Evolutionary conservation across 208 protist genomes (phyloP), one percentile per base, ranked within the genome.

Genomic region (Crithidia fasciculata): DNA sequence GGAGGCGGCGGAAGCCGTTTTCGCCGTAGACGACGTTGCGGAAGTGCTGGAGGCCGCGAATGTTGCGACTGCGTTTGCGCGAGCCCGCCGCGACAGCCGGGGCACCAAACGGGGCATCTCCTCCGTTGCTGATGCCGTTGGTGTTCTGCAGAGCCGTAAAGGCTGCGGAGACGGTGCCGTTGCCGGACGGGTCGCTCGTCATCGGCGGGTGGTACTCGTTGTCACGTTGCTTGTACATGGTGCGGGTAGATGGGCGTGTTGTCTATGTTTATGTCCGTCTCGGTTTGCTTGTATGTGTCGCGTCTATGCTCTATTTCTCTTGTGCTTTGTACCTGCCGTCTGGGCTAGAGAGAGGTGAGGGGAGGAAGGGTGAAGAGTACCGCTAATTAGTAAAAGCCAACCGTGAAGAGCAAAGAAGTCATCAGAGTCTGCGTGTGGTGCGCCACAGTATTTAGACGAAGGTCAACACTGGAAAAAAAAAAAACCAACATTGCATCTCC

Each of bases 181-280:
- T 63, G 28, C 84, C 87, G 8, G 65, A 55, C 12, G 82, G 80
- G 57, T 92, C 84, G 18, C 77, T 59, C 18, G 73, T 89, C 55
- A 85, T 84, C 36, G 84, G 78, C 18, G 79, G 56, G 61, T 85
- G 53, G n/a, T 56, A 57, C n/a, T 82, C 81, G 67, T 89, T 89
- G 64, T 92, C 87, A 69, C 87, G 80, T 58, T 89, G 84, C 62
- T 89, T 89, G 60, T 84, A 88, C 87, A 92, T 92, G n/a, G 9
- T 49, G 45, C 7, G 12, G 45, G 12, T 8, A 49, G 9, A 49
- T 13, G 12, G 45, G 45, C 45, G 45, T 49, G 45, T 13, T 15
- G 45, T 28, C 28, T 28, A 28, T 28, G 28, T 28, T 28, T 28
- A 28, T 28, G 28, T 28, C 28, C 28, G 28, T 28, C 28, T 28